Conservation (phyloP, 192 early-diverging fungal species). For the Coemansia sp. region DNA sequence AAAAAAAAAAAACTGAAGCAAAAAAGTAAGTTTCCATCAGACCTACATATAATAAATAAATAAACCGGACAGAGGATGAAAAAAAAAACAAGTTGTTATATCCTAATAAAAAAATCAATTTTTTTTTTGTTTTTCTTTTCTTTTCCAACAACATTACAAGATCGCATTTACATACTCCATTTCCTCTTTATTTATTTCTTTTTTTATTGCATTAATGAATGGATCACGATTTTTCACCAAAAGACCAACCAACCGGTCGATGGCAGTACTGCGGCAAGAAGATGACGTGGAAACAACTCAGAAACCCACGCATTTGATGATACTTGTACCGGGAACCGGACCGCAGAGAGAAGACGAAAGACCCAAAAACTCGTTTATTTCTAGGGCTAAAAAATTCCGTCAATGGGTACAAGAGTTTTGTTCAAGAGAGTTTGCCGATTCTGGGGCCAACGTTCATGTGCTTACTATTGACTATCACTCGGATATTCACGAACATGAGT, state of each 20-base stretch:
- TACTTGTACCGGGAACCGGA: constrained; percentile 52
- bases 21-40: too few relatives aligned
- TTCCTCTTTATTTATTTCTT: background rate
- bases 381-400: constrained; percentile 30
- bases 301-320: constrained; percentile 32
- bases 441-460: constrained; percentile 29
- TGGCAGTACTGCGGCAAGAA: background rate
- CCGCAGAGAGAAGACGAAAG: constrained; percentile 40
- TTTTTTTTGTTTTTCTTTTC: background rate
- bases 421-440: constrained; percentile 24
- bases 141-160: background rate
- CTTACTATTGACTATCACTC: constrained; percentile 35
- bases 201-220: background rate
- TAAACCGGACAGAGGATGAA: too few relatives aligned
- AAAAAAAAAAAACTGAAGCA: too few relatives aligned
- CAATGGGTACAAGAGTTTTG: constrained; percentile 23
- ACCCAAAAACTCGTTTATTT: constrained; percentile 41
- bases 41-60: too few relatives aligned
- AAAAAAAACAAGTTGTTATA: too few relatives aligned
- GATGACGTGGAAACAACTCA: background rate
- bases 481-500: constrained; percentile 32
- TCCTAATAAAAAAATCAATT: too few relatives aligned
- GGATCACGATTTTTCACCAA: background rate
- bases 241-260: background rate
- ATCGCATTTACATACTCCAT: background rate